phyloP scores from a whole-genome alignment of 163 green algal genomes.

The Scenedesmus sp. region DNA sequence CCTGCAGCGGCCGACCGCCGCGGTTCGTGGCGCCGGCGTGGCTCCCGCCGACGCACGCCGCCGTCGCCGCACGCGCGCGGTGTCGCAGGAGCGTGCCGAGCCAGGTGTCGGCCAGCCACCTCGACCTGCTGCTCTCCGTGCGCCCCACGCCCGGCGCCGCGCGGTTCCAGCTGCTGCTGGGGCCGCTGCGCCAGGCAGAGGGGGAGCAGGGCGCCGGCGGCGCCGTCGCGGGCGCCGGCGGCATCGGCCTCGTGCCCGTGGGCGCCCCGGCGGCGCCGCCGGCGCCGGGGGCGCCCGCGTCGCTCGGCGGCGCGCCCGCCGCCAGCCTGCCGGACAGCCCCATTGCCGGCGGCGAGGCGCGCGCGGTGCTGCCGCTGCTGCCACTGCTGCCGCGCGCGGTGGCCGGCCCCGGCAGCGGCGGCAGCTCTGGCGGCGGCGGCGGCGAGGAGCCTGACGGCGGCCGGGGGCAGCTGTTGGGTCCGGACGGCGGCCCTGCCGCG shows the following conservation, averaged over 20 bases:
- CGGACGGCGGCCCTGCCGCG: not conserved
- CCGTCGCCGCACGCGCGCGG: too few species aligned
- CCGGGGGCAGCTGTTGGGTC: too few species aligned
- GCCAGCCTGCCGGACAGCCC: not conserved
- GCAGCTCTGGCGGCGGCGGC: too few species aligned
- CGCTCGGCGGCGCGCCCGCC: not conserved
- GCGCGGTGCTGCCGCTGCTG: not conserved
- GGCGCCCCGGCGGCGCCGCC: not conserved
- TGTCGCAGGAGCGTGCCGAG: slow-evolving; percentile 29
- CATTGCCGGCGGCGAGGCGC: not conserved
- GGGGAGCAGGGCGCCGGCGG: slow-evolving; percentile 1
- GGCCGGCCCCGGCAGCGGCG: slow-evolving; percentile 17
- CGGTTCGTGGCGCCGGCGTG: too few species aligned
- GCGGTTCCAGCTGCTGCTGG: slow-evolving; percentile 40
- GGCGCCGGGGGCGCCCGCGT: too few species aligned
- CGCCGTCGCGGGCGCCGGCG: too few species aligned
- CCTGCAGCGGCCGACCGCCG: too few species aligned
- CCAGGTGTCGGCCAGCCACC: slow-evolving; percentile 40
- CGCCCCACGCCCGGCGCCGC: slow-evolving; percentile 4
- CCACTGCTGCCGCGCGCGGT: not conserved
- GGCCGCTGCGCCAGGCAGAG: slow-evolving; percentile 8
- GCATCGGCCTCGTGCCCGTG: too few species aligned
- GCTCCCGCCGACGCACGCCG: too few species aligned
- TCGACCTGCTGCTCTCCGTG: slow-evolving; percentile 29
- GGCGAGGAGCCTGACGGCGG: too few species aligned